These are phyloP conservation scores for Globisporangium recalcitrans DNA, from an alignment of 352 stramenopile species.

Conservation along the genomic window DNA sequence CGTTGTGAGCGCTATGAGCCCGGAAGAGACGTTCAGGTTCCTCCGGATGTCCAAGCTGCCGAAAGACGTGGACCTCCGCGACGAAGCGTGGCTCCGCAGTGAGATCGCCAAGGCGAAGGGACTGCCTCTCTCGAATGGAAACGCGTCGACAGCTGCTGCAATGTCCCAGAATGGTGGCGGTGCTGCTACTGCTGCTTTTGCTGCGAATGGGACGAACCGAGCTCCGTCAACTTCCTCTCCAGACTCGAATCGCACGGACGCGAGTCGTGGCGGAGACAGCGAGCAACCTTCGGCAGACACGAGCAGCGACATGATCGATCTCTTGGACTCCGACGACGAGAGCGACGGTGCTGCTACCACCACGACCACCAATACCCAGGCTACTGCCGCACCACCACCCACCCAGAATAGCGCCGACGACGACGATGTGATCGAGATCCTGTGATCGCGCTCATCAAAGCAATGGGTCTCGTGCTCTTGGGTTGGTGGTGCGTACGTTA, in stretches of 20 bases:
- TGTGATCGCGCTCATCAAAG: neutral
- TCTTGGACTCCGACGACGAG: conserved; percentile 54
- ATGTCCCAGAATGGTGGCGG: neutral
- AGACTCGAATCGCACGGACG: conserved; percentile 21
- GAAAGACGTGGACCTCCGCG: conserved; percentile 58
- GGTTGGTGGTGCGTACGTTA: neutral
- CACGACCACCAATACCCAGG: neutral
- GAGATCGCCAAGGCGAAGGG: conserved; percentile 65
- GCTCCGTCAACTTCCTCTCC: conserved; percentile 5
- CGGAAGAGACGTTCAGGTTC: conserved; percentile 57
- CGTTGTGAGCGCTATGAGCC: conserved; percentile 66
- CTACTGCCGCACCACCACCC: neutral
- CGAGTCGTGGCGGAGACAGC: conserved; percentile 14
- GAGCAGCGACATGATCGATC: conserved; percentile 50
- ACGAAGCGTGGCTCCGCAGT: conserved; percentile 62
- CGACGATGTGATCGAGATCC: conserved; percentile 24
- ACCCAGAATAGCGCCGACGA: conserved; percentile 4
- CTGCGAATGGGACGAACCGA: neutral
- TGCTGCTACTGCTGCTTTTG: neutral
- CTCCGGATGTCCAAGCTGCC: conserved; percentile 65
- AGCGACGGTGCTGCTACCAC: conserved; percentile 1
- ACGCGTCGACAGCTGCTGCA: neutral
- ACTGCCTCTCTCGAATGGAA: conserved; percentile 9
- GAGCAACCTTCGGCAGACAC: conserved; percentile 15
- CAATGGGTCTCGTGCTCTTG: neutral